These are phyloP conservation scores for Massospora cicadina DNA, from an alignment of 371 early-diverging fungal species.

Conservation along the genomic window DNA sequence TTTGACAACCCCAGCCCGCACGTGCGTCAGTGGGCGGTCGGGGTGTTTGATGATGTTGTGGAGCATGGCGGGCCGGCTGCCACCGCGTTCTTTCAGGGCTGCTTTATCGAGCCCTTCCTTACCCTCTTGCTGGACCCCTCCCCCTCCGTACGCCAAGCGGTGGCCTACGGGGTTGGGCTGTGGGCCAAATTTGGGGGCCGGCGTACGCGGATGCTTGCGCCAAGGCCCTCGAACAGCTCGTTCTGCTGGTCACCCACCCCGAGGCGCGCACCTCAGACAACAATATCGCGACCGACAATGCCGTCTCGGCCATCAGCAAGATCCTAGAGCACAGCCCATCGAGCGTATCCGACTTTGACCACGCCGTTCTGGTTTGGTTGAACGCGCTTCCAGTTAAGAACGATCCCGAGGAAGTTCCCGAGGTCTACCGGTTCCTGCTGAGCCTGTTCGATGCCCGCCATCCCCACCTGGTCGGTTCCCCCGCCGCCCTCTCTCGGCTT, in stretches of 20 bases:
- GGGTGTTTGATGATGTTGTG: constrained; percentile 76
- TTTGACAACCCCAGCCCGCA: constrained; percentile 27
- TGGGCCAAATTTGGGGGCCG: constrained; percentile 70
- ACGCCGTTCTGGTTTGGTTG: constrained; percentile 58
- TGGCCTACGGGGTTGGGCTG: constrained; percentile 81
- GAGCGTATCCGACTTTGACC: constrained; percentile 34
- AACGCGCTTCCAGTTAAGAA: constrained; percentile 58
- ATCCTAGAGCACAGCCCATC: constrained; percentile 43
- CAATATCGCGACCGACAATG: constrained; percentile 74
- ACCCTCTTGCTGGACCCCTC: constrained; percentile 39
- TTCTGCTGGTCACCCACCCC: constrained; percentile 39
- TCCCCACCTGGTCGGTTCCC: constrained; percentile 38
- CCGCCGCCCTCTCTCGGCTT: constrained; percentile 38
- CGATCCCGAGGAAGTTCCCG: constrained; percentile 71
- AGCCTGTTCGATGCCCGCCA: constrained; percentile 46
- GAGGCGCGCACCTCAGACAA: constrained; percentile 51
- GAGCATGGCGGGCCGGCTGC: constrained; percentile 73
- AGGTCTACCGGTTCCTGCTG: constrained; percentile 56
- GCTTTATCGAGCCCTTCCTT: constrained; percentile 49
- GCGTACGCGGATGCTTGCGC: constrained; percentile 42
- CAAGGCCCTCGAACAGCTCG: constrained; percentile 37
- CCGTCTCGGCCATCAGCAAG: constrained; percentile 74
- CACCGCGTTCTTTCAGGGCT: constrained; percentile 35
- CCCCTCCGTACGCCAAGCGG: constrained; percentile 59
- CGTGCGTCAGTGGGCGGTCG: constrained; percentile 64